Evolutionary conservation across 768 basidiomycete species (phyloP), one percentile per base, ranked within the genome.

Genomic region (Xerocomellus chrysenteron): DNA sequence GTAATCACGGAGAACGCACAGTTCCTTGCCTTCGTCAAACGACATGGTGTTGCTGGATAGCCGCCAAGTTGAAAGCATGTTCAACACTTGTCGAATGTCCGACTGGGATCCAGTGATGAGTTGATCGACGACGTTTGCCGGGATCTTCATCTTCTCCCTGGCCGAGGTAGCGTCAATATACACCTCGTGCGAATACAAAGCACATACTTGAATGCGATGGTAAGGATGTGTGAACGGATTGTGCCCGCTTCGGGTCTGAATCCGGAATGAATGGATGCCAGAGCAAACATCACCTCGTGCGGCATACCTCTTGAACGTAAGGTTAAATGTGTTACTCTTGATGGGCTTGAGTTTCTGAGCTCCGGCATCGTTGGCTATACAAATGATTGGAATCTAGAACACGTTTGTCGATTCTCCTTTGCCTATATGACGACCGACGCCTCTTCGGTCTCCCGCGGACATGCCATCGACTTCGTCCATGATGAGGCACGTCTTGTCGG

Each of bases 401-500:
- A 43, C 1, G 16, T 58, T 2, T n/a, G 48, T 39, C 17, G 4
- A 5, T 26, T 12, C 13, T 3, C 35, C n/a, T 17, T 14, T 32
- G 36, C 32, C 6, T 5, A 33, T 1, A 17, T 2, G 21, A 35
- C 11, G 2, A 5, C 93, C 96, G 2, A 98, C 92, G 53, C 97
- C 97, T 16, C 97, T 97, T 44, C 97, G 82, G 72, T 99, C 97
- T 17, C 97, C 97, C 4, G 92, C 91, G 6, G 94, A 96, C 95
- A 98, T 99, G 2, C 97, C 97, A 62, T 99, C 97, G 3, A 98
- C 96, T 70, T 99, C 97, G 66, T 99, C 97, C 96, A 99, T 98
- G 68, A 99, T 98, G 44, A 99, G 76, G 61, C 94, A 92, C 0
- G 90, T 83, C 68, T 79, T 84, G 63, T 90, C 83, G 0, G 90